Base-by-base conservation (phyloP, 176 grass and related monocot genomes). In the Musa schizocarpa region DNA sequence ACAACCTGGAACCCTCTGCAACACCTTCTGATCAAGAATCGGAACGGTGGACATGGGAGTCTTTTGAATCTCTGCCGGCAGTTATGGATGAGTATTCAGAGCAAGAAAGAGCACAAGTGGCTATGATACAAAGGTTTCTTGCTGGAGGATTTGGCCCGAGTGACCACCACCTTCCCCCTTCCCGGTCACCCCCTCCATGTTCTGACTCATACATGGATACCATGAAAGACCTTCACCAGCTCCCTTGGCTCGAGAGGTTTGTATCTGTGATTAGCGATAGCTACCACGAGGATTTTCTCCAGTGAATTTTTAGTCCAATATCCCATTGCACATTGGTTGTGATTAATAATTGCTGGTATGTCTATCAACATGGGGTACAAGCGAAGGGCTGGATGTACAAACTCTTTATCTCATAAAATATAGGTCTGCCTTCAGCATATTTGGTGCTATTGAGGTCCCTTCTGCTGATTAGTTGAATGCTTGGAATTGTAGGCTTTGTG, bases 141-240 rank as follows among this genome's bases (percentile, higher is more conserved):
- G 74, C 90, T 0, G 95, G 88, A 16, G 95, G 95, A 8, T 92
- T 94, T 77, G 89, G 81, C 84, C 81, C 92, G 55, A 83, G 88
- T 1, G 91, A 93, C 53, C 88, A 87, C 62, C 88, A 73, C 52
- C 51, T 43, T 43, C 34, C 43, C 11, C 8, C 86, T 6, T 85
- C 84, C 73, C 95, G 84, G 8, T 83, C 86, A 1, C 88, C 84
- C 1, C 90, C 90, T 19, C 84, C 69, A 59, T 92, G 90, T n/a
- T 80, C 95, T 0, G 91, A 99, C 69, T 87, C 95, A 0, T 92
- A 94, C 25, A 71, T 99, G 0, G 95, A 99, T 71, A 89, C 91
- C 58, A 93, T 99, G 91, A 99, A 94, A 79, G 95, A 99, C 62
- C 90, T 99, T 74, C 95, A 99, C 81, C 90, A 94, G 84, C 81